Evolutionary conservation across 306 rosid species (phyloP), one percentile per base, ranked within the genome.

Genomic region (Datisca glomerata): DNA sequence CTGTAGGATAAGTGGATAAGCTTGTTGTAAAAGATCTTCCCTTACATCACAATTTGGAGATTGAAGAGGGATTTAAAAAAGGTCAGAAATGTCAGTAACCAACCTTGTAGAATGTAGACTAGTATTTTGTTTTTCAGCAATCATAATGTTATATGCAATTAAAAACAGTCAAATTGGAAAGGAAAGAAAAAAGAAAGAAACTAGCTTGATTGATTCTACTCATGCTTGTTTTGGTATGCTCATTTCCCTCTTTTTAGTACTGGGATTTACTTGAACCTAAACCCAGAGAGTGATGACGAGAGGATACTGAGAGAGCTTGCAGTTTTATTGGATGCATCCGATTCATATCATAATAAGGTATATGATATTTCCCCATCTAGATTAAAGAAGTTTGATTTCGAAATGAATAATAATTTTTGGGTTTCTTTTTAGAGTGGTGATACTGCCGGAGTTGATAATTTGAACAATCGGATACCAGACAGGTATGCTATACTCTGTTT

Each of bases 271-370:
- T 79, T 64, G 70, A 41, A 39, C 59, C 34, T 70, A 69, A 75
- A 67, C 75, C 75, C 98, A 91, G 96, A 80, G 69, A 75, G 57
- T 61, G 78, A 80, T 60, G 86, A 80, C 47, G 86, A 73, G 54
- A 76, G 98, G 66, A 51, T 65, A n/a, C 75, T 78, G 16, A 71
- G 86, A 65, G 98, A 84, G 71, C 74, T 78, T 62, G 81, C 85
- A 8, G 53, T 73, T 11, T 67, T 91, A 48, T 56, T 84, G 27
- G 96, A 89, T 70, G 72, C 83, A 18, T 64, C 20, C 12, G 83
- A 78, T 57, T 21, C 66, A 25, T 34, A 43, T 43, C 53, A 46
- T 32, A 42, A 60, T 37, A 16, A 18, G 60, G 93, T 81, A 63
- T 36, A 23, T 11, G 3, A 12, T 41, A 27, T 18, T 17, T 18